A percentile compares a stretch with the other conserved stretches of the same genome.
Conservation (phyloP, 176 grass and related monocot genomes). For the Oryza longistaminata region DNA sequence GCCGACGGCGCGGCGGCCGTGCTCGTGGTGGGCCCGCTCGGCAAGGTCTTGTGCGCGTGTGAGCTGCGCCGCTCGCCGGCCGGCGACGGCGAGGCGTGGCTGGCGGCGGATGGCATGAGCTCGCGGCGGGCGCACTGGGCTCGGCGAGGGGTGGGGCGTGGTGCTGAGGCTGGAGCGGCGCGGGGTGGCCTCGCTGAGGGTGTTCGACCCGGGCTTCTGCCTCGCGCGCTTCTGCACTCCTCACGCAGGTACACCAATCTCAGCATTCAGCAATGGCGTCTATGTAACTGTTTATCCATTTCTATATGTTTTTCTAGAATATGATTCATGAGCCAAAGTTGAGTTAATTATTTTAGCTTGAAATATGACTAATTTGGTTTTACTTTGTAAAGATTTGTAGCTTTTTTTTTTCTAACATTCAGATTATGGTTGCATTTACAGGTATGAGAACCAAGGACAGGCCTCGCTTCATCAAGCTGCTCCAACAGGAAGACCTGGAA, state of each 20-base stretch:
- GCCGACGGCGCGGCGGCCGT: not conserved
- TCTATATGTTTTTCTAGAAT: too few relatives aligned
- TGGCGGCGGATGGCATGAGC: constrained; percentile 27
- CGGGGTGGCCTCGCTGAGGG: constrained; percentile 31
- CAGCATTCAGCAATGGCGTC: too few relatives aligned
- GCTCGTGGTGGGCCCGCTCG: constrained; percentile 34
- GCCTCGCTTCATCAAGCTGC: constrained; percentile 36
- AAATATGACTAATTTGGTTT: not conserved
- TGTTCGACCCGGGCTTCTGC: constrained; percentile 21
- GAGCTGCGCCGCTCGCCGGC: not conserved
- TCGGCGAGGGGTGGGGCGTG: constrained; percentile 21
- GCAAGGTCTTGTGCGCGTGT: constrained; percentile 40
- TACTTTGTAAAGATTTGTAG: not conserved
- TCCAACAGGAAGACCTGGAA: constrained; percentile 15
- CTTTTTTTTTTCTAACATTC: not conserved
- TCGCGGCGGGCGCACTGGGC: constrained; percentile 32
- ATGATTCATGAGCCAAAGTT: not conserved
- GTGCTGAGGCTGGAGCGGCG: constrained; percentile 32
- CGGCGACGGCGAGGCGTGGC: not conserved
- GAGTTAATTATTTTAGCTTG: not conserved
- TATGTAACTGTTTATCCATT: too few relatives aligned
- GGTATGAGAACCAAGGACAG: constrained; percentile 20
- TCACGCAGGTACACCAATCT: not conserved
- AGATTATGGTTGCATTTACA: not conserved
- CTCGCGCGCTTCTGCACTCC: constrained; percentile 11